phyloP scores from a whole-genome alignment of 805 yeast species.

The Blastobotrys parvus region DNA sequence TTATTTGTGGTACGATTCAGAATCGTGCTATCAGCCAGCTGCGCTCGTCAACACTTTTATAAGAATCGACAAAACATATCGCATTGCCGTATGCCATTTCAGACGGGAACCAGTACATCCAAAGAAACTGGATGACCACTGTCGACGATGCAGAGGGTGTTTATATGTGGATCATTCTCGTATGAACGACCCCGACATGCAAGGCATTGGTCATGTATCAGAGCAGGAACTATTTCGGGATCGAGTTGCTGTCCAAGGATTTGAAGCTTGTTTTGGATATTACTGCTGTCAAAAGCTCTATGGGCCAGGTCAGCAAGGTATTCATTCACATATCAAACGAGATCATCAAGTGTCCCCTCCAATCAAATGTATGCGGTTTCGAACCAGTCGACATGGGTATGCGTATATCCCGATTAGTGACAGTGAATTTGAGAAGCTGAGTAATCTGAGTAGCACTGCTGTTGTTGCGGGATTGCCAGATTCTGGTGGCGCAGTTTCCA shows the following conservation, averaged over 20 bases:
- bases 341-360: neutral
- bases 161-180: neutral
- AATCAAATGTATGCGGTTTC: neutral
- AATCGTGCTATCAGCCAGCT: neutral
- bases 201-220: neutral
- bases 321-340: neutral
- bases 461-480: neutral
- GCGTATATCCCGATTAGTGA: neutral
- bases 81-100: neutral
- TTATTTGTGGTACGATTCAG: neutral
- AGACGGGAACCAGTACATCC: constrained; percentile 5
- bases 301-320: neutral
- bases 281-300: neutral
- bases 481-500: neutral
- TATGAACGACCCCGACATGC: neutral
- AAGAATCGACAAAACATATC: neutral
- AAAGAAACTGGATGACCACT: constrained; percentile 1
- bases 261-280: neutral
- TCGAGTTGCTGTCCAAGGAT: neutral
- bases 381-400: neutral
- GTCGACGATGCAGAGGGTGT: neutral
- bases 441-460: neutral
- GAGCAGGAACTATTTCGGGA: neutral
- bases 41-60: neutral
- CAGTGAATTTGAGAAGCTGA: neutral